These are phyloP conservation scores for Tulasnella sp. DNA, from an alignment of 768 basidiomycete species.

Conservation along the genomic window DNA sequence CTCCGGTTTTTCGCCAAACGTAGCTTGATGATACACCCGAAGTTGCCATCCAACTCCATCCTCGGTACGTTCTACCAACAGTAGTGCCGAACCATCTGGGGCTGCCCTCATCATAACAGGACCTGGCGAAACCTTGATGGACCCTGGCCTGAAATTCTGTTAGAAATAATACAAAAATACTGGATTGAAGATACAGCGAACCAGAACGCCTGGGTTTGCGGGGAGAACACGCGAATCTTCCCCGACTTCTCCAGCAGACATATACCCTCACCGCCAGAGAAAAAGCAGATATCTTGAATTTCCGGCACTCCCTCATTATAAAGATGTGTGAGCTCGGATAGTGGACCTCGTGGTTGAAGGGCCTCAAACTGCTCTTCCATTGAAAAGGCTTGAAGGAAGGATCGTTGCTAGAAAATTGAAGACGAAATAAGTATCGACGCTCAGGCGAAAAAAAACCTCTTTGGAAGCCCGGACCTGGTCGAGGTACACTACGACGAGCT, in stretches of 20 bases:
- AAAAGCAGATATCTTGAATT: conserved; percentile 46
- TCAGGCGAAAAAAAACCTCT: neutral
- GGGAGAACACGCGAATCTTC: conserved; percentile 51
- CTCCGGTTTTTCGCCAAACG: conserved; percentile 49
- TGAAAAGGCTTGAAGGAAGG: conserved; percentile 36
- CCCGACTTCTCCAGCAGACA: conserved; percentile 47
- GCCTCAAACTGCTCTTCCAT: conserved; percentile 46
- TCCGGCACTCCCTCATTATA: conserved; percentile 36
- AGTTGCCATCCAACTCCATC: conserved; percentile 29
- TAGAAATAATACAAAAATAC: too few relatives aligned
- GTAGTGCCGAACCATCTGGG: conserved; percentile 57
- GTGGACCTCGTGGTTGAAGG: conserved; percentile 43
- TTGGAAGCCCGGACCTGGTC: neutral
- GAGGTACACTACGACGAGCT: conserved; percentile 39
- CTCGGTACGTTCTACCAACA: conserved; percentile 37
- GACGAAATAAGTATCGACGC: neutral
- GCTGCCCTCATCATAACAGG: conserved; percentile 46
- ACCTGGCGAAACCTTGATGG: conserved; percentile 40
- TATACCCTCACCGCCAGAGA: conserved; percentile 52
- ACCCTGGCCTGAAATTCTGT: conserved; percentile 43
- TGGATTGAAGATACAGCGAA: conserved; percentile 35
- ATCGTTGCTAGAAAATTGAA: neutral
- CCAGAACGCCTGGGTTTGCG: conserved; percentile 54
- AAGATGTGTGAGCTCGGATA: conserved; percentile 46
- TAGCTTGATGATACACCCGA: conserved; percentile 53